A percentile compares a stretch with the other conserved stretches of the same genome.
phyloP scores from a whole-genome alignment of 257 asterid genomes.

The Fraxinus quadrangulata region DNA sequence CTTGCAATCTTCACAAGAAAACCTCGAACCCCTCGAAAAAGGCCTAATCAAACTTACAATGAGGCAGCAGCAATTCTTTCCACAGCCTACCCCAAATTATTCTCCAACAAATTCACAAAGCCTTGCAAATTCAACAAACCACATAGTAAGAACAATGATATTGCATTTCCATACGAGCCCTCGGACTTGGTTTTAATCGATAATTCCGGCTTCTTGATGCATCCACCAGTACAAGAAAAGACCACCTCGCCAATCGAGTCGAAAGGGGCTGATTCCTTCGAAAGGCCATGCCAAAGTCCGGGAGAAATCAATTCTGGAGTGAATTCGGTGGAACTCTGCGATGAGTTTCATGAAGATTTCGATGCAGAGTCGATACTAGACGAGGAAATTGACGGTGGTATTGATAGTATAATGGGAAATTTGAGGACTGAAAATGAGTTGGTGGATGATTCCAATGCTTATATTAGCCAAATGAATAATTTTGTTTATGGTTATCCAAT shows the following conservation, averaged over 20 bases:
- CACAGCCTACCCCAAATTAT: constrained; percentile 79
- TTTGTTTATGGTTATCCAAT: constrained; percentile 78
- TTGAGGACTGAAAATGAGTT: constrained; percentile 28
- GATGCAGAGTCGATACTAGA: constrained; percentile 86
- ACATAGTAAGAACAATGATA: constrained; percentile 12
- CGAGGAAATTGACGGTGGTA: constrained; percentile 85
- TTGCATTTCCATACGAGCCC: constrained; percentile 46
- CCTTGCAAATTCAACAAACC: constrained; percentile 48
- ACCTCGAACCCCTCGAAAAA: constrained; percentile 82
- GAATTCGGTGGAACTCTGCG: constrained; percentile 25
- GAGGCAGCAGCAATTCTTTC: constrained; percentile 90
- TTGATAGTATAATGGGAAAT: constrained; percentile 83
- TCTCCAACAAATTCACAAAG: constrained; percentile 48
- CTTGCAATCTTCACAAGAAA: constrained; percentile 68
- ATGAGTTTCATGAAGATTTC: constrained; percentile 44
- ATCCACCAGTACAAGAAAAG: constrained; percentile 34
- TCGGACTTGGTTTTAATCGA: constrained; percentile 52
- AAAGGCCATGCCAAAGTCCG: constrained; percentile 57
- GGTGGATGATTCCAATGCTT: constrained; percentile 6
- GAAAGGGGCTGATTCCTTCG: constrained; percentile 25
- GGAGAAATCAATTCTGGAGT: constrained; percentile 59
- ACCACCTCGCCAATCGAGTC: constrained; percentile 30
- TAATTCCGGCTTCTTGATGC: constrained; percentile 37
- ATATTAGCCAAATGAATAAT: constrained; percentile 13
- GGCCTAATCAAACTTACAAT: constrained; percentile 85